Conservation (phyloP, 768 basidiomycete genomes). For the Multifurca ochricompacta region DNA sequence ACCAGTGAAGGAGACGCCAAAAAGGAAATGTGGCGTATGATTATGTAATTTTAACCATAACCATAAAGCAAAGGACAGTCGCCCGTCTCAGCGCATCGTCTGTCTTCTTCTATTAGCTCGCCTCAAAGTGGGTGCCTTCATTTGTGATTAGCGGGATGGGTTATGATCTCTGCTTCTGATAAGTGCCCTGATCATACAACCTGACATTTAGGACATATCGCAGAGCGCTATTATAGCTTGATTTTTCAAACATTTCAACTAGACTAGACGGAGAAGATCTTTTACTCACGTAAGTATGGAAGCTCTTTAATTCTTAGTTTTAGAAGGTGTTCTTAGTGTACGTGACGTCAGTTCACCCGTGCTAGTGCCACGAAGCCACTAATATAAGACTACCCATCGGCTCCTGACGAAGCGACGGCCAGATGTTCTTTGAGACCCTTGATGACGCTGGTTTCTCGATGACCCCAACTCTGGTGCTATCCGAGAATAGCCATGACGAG, state of each 20-base stretch:
- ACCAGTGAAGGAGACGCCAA: neutral
- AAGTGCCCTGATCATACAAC: neutral
- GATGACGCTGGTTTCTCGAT: neutral
- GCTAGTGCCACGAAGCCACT: too few relatives aligned
- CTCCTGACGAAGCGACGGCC: neutral
- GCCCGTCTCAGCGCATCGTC: too few relatives aligned
- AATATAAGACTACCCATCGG: neutral
- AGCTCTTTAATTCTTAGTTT: neutral
- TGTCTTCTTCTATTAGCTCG: neutral
- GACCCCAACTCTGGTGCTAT: neutral
- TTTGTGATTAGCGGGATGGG: neutral
- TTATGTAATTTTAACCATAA: slow-evolving; percentile 18
- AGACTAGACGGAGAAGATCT: neutral
- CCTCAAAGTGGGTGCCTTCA: neutral
- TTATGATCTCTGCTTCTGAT: neutral
- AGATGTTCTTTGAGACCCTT: neutral
- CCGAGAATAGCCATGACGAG: neutral
- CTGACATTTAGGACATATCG: too few relatives aligned
- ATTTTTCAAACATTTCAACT: too few relatives aligned
- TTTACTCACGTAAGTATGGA: neutral
- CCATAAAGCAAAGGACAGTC: too few relatives aligned
- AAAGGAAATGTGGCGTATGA: neutral
- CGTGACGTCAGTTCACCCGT: too few relatives aligned
- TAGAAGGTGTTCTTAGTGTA: neutral
- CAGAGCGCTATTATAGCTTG: neutral